These are phyloP conservation scores for Pseudonitzschia pungens DNA, from an alignment of 108 stramenopile species.

Conservation along the genomic window DNA sequence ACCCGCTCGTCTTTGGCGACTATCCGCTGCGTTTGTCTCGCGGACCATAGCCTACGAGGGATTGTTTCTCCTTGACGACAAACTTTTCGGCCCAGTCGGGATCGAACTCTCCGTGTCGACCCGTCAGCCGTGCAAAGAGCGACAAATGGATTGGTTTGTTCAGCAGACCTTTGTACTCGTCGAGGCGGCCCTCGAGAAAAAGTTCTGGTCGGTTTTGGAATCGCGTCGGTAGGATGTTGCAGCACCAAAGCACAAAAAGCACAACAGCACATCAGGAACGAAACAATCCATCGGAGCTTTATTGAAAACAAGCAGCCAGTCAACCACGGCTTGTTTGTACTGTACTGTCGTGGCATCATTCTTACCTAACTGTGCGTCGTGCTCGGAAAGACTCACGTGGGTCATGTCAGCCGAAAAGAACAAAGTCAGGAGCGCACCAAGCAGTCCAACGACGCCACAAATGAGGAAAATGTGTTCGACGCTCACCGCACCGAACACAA, in stretches of 20 bases:
- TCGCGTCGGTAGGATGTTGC: no score
- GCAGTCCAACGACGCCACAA: not conserved
- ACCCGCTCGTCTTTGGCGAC: no score
- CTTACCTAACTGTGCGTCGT: slow-evolving; percentile 27
- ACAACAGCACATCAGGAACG: no score
- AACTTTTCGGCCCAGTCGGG: slow-evolving; percentile 23
- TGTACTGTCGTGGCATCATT: no score
- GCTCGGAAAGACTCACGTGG: slow-evolving; percentile 26
- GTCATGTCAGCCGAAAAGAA: slow-evolving; percentile 33
- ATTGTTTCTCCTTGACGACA: slow-evolving; percentile 2
- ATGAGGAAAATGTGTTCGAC: slow-evolving; percentile 22
- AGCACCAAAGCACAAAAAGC: no score
- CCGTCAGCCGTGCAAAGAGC: slow-evolving; percentile 22
- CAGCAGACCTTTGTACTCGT: slow-evolving; percentile 27
- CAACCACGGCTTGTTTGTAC: no score
- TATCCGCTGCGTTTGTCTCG: not conserved
- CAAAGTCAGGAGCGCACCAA: slow-evolving; percentile 20
- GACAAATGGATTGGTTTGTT: slow-evolving; percentile 28
- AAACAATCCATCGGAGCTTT: no score
- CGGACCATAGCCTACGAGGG: not conserved
- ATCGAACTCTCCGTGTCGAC: slow-evolving; percentile 26
- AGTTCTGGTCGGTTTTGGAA: slow-evolving; percentile 5
- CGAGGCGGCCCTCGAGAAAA: slow-evolving; percentile 30
- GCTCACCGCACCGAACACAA: slow-evolving; percentile 15
- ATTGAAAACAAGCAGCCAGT: no score